Conservation (phyloP, 2,329 filamentous ascomycete genomes). For the Fusarium sp. region DNA sequence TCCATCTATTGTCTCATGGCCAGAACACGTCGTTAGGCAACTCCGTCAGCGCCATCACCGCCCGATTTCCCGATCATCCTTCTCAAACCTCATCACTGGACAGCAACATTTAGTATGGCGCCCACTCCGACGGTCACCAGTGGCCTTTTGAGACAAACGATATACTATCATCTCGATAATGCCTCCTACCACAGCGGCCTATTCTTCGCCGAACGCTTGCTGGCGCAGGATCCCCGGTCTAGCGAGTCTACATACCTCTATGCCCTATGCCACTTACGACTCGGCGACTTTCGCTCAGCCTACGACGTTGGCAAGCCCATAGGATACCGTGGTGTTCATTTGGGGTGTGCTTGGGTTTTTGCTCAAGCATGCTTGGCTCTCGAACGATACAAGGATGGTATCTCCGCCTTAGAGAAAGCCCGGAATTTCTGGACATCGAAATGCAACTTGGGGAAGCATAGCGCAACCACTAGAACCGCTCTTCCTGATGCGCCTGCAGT, state of each 20-base stretch:
- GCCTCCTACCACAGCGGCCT: constrained; percentile 88
- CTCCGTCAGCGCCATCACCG: constrained; percentile 25
- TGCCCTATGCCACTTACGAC: constrained; percentile 83
- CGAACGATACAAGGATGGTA: constrained; percentile 82
- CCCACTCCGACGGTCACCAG: constrained; percentile 61
- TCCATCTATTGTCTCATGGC: constrained; percentile 40
- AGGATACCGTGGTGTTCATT: constrained; percentile 75
- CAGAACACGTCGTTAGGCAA: constrained; percentile 39
- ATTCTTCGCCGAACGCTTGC: constrained; percentile 89
- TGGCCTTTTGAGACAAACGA: constrained; percentile 65
- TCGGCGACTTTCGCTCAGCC: constrained; percentile 84
- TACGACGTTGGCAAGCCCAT: constrained; percentile 81
- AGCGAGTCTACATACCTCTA: constrained; percentile 85
- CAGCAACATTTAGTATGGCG: constrained; percentile 56
- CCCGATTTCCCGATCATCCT: constrained; percentile 9
- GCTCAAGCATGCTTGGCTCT: constrained; percentile 87
- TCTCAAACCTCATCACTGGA: constrained; percentile 25
- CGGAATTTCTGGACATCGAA: constrained; percentile 78
- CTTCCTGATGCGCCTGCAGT: constrained; percentile 85
- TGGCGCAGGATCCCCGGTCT: constrained; percentile 83
- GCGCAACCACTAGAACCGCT: constrained; percentile 76
- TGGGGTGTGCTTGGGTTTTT: constrained; percentile 91
- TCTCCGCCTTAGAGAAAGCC: constrained; percentile 83
- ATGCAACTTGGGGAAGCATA: constrained; percentile 84
- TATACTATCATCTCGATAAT: constrained; percentile 85